Conservation (phyloP, 179 eudicot species). For the Silene vulgaris region DNA sequence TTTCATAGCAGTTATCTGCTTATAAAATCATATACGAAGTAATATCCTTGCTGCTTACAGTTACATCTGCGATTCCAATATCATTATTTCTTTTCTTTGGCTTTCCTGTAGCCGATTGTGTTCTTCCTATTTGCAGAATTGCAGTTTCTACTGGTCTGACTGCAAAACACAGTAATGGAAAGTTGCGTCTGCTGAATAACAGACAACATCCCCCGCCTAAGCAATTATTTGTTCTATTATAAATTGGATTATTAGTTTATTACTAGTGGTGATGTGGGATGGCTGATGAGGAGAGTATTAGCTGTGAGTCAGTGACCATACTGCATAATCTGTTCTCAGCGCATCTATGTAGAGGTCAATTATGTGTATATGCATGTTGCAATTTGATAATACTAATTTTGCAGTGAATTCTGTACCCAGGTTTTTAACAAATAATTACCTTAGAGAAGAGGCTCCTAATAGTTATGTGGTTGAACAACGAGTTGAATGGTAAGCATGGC, state of each 20-base stretch:
- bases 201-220: neutral
- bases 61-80: neutral
- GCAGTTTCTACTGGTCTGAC: neutral
- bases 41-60: neutral
- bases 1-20: neutral
- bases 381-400: neutral
- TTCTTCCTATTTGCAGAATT: too few species aligned
- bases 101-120: too few species aligned
- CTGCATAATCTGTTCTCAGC: neutral
- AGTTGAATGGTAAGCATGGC: slow-evolving; percentile 86
- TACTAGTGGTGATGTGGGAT: neutral
- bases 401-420: slow-evolving; percentile 31
- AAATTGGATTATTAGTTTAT: too few species aligned
- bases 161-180: neutral
- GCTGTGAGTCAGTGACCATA: neutral
- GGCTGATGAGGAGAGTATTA: slow-evolving; percentile 1
- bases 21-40: too few species aligned
- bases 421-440: slow-evolving; percentile 91
- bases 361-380: neutral
- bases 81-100: neutral
- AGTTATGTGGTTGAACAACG: slow-evolving; percentile 97
- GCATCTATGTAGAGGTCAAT: neutral
- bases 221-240: neutral
- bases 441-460: slow-evolving; percentile 86
- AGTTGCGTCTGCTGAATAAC: neutral